Conservation (phyloP, 176 grass and related monocot species). For the Canna indica region DNA sequence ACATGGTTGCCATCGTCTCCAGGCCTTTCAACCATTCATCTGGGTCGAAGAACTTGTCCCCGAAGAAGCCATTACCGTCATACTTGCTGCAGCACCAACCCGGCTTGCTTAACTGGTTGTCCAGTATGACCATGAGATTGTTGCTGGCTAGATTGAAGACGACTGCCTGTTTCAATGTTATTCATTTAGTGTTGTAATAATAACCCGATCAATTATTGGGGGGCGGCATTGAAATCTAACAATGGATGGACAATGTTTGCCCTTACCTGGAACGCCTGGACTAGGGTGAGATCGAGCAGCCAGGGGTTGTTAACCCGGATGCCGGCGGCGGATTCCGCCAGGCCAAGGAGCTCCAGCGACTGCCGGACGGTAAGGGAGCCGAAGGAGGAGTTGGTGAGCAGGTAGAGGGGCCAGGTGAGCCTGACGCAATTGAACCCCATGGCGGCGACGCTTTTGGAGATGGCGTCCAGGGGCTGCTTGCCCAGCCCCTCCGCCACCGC, state of each 20-base stretch:
- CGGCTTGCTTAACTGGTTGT: conserved; percentile 89
- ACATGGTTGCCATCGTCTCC: conserved; percentile 64
- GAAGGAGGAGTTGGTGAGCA: conserved; percentile 62
- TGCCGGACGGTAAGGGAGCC: conserved; percentile 49
- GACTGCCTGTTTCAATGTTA: conserved; percentile 39
- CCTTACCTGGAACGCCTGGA: conserved; percentile 53
- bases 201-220: neutral
- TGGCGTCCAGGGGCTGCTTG: conserved; percentile 51
- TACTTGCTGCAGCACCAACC: conserved; percentile 73
- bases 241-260: neutral
- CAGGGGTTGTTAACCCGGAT: conserved; percentile 55
- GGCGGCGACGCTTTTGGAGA: conserved; percentile 48
- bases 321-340: conserved; percentile 60
- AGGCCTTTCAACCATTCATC: conserved; percentile 77
- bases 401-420: conserved; percentile 74
- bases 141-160: conserved; percentile 55
- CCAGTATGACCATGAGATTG: conserved; percentile 86
- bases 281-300: conserved; percentile 69
- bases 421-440: conserved; percentile 89
- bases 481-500: conserved; percentile 66
- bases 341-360: conserved; percentile 55
- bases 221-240: neutral
- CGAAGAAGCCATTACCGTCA: conserved; percentile 78
- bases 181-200: too few species aligned
- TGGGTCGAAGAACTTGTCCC: conserved; percentile 77